Evolutionary conservation across 1,284 basidiomycete genomes (phyloP), one percentile per base, ranked within the genome.

Genomic region (Ustilago lituana): DNA sequence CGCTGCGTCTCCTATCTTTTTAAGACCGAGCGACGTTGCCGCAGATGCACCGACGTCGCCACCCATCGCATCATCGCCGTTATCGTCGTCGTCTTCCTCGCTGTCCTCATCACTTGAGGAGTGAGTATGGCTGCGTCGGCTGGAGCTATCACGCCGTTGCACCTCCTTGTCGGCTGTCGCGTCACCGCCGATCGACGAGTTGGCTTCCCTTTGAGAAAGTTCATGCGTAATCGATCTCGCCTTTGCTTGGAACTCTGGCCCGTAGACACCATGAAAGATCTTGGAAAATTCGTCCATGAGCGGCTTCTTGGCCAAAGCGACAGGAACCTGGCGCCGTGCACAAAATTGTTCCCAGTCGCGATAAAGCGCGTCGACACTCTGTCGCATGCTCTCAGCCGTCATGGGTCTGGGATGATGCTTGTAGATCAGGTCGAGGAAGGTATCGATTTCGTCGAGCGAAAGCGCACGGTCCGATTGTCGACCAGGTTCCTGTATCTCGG

Each of bases 211-310:
- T 44, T 69, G 60, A 1, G 60, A 63, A 8, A 69, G 60, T 35
- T 59, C 60, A 17, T 63, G 55, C n/a, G 66, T 60, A 22, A 69
- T 69, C 12, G 55, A 50, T 24, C 31, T 39, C 9, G 66, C 66
- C 22, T 58, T 58, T 19, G 45, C 47, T 40, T 69, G 66, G 15
- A 35, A 32, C 6, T 59, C 52, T 4, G 66, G 26, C 5, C 66
- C 66, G 23, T 69, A 69, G 20, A 56, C 27, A 22, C 66, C 66
- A 14, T 56, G 54, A 56, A 63, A 69, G 22, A 71, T 58, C 36
- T 71, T 71, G 39, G 24, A 43, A 17, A 59, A 71, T 29, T 71
- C 68, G n/a, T 65, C 68, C 68, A 71, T 66, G 20, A 71, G 59
- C 5, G 68, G 55, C 48, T 66, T 66, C 48, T 71, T 71, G 22